These are phyloP conservation scores for Gloeophyllum trabeum DNA, from an alignment of 768 basidiomycete genomes.

Conservation along the genomic window DNA sequence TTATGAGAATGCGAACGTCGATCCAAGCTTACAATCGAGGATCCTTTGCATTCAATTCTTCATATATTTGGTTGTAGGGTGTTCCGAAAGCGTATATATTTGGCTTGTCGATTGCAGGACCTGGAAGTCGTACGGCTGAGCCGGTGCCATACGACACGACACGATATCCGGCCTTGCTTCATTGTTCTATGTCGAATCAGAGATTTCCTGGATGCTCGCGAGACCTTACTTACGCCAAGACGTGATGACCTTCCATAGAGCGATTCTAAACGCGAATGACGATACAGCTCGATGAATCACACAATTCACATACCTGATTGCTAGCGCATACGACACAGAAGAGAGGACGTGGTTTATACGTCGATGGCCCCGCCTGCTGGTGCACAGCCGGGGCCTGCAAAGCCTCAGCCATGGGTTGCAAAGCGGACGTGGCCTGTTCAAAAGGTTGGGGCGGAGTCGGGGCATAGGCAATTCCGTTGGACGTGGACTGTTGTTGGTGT, in stretches of 20 bases:
- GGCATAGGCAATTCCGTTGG: slow-evolving; percentile 5
- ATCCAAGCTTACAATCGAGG: slow-evolving; percentile 54
- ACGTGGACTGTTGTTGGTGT: slow-evolving; percentile 3
- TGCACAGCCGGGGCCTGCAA: neutral
- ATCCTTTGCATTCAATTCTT: slow-evolving; percentile 81
- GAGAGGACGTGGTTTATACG: slow-evolving; percentile 61
- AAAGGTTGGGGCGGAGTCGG: slow-evolving; percentile 12
- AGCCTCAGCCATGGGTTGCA: slow-evolving; percentile 3
- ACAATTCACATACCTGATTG: slow-evolving; percentile 63
- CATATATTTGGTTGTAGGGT: slow-evolving; percentile 91
- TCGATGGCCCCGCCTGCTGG: neutral
- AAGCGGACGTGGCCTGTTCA: slow-evolving; percentile 8
- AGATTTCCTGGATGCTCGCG: neutral
- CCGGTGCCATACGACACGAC: slow-evolving; percentile 96
- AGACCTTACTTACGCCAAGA: slow-evolving; percentile 57
- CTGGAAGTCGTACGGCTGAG: slow-evolving; percentile 92
- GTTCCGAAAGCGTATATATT: slow-evolving; percentile 97
- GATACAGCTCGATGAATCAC: slow-evolving; percentile 1
- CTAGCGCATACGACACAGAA: slow-evolving; percentile 99
- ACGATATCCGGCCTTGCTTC: slow-evolving; percentile 80
- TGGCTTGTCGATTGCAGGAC: slow-evolving; percentile 93
- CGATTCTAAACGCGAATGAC: slow-evolving; percentile 47
- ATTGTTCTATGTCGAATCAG: slow-evolving; percentile 5
- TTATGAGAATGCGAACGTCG: neutral
- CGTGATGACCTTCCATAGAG: slow-evolving; percentile 96